Evolutionary conservation across 1,284 basidiomycete genomes (phyloP).

Genomic region (Schizopora paradoxa): DNA sequence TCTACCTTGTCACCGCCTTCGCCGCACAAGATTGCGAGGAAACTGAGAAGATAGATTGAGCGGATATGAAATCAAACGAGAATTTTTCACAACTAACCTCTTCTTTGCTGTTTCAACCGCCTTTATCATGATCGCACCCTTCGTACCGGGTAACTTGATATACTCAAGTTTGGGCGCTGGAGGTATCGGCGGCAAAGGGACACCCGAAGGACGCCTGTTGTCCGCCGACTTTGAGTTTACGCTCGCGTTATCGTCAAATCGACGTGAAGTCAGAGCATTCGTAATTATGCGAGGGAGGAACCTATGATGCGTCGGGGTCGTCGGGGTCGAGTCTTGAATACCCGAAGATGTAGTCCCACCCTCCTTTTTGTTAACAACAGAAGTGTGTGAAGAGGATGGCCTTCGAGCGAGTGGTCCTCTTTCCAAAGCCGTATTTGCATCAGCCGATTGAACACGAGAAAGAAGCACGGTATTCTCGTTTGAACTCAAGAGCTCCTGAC

Average conservation of each 20-base stretch:
- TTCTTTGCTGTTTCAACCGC: slow-evolving; percentile 83
- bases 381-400: background rate
- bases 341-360: slow-evolving; percentile 5
- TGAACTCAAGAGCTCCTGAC: too few relatives aligned
- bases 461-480: too few relatives aligned
- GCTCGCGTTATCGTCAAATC: slow-evolving; percentile 50
- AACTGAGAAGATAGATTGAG: slow-evolving; percentile 40
- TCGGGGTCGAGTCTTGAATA: slow-evolving; percentile 26
- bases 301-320: slow-evolving; percentile 43
- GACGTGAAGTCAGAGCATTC: slow-evolving; percentile 53
- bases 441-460: slow-evolving; percentile 10
- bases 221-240: slow-evolving; percentile 28
- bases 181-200: slow-evolving; percentile 39
- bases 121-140: slow-evolving; percentile 74
- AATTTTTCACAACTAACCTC: slow-evolving; percentile 44
- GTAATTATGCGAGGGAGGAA: slow-evolving; percentile 68
- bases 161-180: slow-evolving; percentile 84
- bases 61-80: background rate
- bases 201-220: slow-evolving; percentile 27
- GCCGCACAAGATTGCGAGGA: slow-evolving; percentile 85
- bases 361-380: slow-evolving; percentile 8
- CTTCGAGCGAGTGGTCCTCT: slow-evolving; percentile 1
- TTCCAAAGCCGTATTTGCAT: slow-evolving; percentile 1
- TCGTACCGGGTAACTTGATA: slow-evolving; percentile 86
- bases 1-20: slow-evolving; percentile 90